These are phyloP conservation scores for Mycena capillaripes DNA, from an alignment of 768 basidiomycete species.

Conservation along the genomic window DNA sequence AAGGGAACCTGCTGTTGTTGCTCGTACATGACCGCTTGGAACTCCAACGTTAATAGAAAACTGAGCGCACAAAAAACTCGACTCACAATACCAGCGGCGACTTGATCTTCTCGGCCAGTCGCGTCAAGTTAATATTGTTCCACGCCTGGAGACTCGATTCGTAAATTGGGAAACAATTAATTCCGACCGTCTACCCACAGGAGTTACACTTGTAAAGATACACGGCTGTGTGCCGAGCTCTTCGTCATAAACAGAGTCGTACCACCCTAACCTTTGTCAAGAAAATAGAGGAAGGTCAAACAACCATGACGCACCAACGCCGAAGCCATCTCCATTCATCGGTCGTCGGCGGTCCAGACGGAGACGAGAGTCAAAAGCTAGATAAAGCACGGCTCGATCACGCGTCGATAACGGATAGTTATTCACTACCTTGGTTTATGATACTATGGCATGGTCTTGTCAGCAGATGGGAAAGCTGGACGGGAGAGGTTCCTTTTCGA, in stretches of 20 bases:
- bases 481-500: conserved; percentile 81
- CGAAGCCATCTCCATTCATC: conserved; percentile 98
- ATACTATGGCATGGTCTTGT: conserved; percentile 96
- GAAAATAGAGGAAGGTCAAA: background rate
- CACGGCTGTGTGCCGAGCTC: conserved; percentile 91
- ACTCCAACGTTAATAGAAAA: conserved; percentile 47
- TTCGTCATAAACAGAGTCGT: conserved; percentile 87
- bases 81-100: conserved; percentile 93
- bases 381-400: conserved; percentile 48
- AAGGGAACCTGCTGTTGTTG: conserved; percentile 93
- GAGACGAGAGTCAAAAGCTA: conserved; percentile 95
- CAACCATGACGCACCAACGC: conserved; percentile 75
- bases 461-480: conserved; percentile 93
- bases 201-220: conserved; percentile 95
- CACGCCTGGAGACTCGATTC: conserved; percentile 75
- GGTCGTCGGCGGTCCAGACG: conserved; percentile 85
- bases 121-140: conserved; percentile 95
- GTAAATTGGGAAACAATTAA: background rate
- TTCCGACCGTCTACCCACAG: conserved; percentile 62
- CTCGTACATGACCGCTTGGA: conserved; percentile 83
- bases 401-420: background rate
- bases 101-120: conserved; percentile 97
- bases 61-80: conserved; percentile 14
- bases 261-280: conserved; percentile 78
- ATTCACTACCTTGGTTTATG: conserved; percentile 67